Evolutionary conservation across 495 filamentous ascomycete species (phyloP).

Genomic region (Oidiodendron maius): DNA sequence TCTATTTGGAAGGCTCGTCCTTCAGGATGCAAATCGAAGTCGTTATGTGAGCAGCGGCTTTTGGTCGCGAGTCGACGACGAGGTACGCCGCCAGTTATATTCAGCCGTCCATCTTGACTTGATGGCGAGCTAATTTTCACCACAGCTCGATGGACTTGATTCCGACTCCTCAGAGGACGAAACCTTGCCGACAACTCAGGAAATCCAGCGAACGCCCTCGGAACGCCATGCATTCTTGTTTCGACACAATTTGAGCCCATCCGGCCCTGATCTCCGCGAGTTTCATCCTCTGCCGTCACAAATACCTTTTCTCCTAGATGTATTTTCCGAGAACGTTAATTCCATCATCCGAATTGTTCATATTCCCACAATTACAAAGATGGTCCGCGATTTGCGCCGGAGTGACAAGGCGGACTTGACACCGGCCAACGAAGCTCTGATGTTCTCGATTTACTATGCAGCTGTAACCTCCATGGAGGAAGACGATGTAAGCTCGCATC

Average conservation of each 20-base stretch:
- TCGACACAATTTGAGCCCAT: slow-evolving; percentile 62
- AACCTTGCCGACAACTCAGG: slow-evolving; percentile 30
- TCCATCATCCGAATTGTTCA: slow-evolving; percentile 67
- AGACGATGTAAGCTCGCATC: slow-evolving; percentile 33
- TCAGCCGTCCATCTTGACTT: slow-evolving; percentile 33
- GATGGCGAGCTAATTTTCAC: slow-evolving; percentile 44
- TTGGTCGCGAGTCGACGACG: slow-evolving; percentile 1
- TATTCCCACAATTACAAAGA: slow-evolving; percentile 40
- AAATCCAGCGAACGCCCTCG: slow-evolving; percentile 34
- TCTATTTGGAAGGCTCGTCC: not conserved
- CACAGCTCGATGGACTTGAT: slow-evolving; percentile 35
- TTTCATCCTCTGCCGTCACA: slow-evolving; percentile 54
- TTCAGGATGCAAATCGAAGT: not conserved
- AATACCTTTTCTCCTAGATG: slow-evolving; percentile 61
- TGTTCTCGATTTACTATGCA: slow-evolving; percentile 76
- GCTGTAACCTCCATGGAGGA: slow-evolving; percentile 62
- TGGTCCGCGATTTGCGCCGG: slow-evolving; percentile 35
- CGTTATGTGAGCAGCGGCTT: not conserved
- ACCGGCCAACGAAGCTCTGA: slow-evolving; percentile 59
- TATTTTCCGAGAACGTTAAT: slow-evolving; percentile 65
- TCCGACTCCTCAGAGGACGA: slow-evolving; percentile 60
- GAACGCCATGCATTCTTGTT: slow-evolving; percentile 59
- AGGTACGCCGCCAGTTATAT: slow-evolving; percentile 22
- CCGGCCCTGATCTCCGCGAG: slow-evolving; percentile 31
- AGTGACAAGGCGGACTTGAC: slow-evolving; percentile 50